Evolutionary conservation across 2,329 filamentous ascomycete species (phyloP).

Genomic region (Orbilia blumenaviensis): DNA sequence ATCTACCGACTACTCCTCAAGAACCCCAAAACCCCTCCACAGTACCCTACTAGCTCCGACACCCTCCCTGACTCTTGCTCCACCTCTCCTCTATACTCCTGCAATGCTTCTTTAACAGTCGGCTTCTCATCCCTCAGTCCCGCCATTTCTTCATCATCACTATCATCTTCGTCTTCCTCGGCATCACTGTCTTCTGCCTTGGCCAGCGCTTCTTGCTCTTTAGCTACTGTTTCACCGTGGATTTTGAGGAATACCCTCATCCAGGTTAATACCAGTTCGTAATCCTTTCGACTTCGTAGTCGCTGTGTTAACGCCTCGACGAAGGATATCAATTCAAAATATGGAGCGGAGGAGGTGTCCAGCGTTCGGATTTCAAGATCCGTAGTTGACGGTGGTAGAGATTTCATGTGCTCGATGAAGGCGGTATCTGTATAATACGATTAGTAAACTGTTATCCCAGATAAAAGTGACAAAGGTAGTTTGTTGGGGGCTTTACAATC

Average conservation of each 20-base stretch:
- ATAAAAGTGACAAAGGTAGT: too few relatives aligned
- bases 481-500: constrained; percentile 66
- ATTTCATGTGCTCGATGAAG: constrained; percentile 81
- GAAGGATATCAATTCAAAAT: constrained; percentile 80
- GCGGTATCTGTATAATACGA: constrained; percentile 60
- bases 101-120: constrained; percentile 66
- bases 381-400: constrained; percentile 81
- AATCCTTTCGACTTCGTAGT: constrained; percentile 77
- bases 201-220: constrained; percentile 49
- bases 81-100: constrained; percentile 76
- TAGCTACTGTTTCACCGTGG: constrained; percentile 71
- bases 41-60: constrained; percentile 82
- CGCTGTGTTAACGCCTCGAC: constrained; percentile 79
- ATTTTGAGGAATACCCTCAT: constrained; percentile 91
- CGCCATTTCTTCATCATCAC: constrained; percentile 61
- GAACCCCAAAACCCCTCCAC: constrained; percentile 84
- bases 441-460: constrained; percentile 62
- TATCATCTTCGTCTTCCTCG: constrained; percentile 60
- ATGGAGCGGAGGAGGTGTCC: constrained; percentile 61
- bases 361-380: constrained; percentile 92
- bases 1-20: constrained; percentile 68
- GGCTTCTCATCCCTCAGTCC: constrained; percentile 28
- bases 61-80: constrained; percentile 76
- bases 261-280: constrained; percentile 95
- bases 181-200: constrained; percentile 53